Base-by-base conservation (phyloP, 2,329 filamentous ascomycete genomes). In the Cercospora zeae-maydis region DNA sequence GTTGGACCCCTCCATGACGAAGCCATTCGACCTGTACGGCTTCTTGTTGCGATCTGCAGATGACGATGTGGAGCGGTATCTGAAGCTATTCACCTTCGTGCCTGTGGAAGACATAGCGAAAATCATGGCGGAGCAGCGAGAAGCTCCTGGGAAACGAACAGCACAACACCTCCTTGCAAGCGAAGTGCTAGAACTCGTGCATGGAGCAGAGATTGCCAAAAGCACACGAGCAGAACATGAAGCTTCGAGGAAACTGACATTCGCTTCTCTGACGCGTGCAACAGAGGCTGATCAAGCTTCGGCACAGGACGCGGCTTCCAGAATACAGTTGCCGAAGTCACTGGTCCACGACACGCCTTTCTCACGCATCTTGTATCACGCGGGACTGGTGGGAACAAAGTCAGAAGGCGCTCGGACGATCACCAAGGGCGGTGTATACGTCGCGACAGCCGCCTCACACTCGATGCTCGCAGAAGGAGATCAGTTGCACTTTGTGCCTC, bases 41-140 rank as follows among this genome's bases (percentile, higher is more conserved):
- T 97, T 93, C 80, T 95, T 98, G 71, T 82, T 97, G 67, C 86
- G 91, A 56, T 88, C 89, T 0, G 82, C 92, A 0, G 95, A 99
- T 73, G 84, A 84, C 9, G 89, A 96, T 59, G 86, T 98, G 3
- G 90, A 92, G 76, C 84, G 82, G 33, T 89, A 96, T 66, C 82
- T 99, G 42, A 93, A 91, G 73, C 84, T 96, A 21, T 92, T 99
- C 74, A 99, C 95, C 0, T 96, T 99, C 74, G 77, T 96, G 37
- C 90, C 93, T 0, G 70, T 90, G 1, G 73, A 82, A 7, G 76
- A 86, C n/a, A 96, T 99, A 67, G 73, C 81, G 2, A 71, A 80
- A 13, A 76, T 90, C 58, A 90, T 98, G 84, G 75, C 80, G 33
- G 75, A 88, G 65, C 93, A 98, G 69, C 77, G 76, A 8, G 66